Base-by-base conservation (phyloP, 345 rosid species). In the Kandelia obovata region DNA sequence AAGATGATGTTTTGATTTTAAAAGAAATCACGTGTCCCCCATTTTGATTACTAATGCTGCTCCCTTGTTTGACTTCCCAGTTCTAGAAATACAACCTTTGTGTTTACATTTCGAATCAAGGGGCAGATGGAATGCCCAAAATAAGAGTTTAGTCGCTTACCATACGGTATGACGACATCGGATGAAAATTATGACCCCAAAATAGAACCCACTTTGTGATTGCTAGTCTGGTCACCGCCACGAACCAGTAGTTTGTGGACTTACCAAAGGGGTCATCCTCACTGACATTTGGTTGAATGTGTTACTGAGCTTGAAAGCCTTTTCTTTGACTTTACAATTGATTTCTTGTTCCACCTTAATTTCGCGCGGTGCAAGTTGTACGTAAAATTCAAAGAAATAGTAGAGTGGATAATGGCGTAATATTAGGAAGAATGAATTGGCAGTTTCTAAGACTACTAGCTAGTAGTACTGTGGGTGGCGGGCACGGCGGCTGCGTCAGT, bases 231-330 rank as follows among this genome's bases (percentile, higher is more conserved):
- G 61, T 70, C 73, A 61, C 60, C 61, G 35, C 53, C 51, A 32
- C 53, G 26, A 32, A 58, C 31, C 61, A 68, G 46, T 57, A 57
- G 53, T 13, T 8, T 34, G 16, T 35, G 60, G 53, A 25, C 32
- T 27, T 13, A 53, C 43, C 49, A 63, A 52, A 65, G 35, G 25
- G 37, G 31, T 17, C 51, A 17, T 58, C 51, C 70, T 31, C 27
- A 62, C 43, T 17, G 57, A 31, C 51, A 51, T 59, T 52, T 43
- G 31, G 64, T 69, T 69, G 70, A 51, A 32, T 63, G 19, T 65
- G 20, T 31, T 35, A 67, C 73, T 70, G 80, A 80, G 76, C 73
- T 75, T 62, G 49, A 55, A 56, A 72, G 28, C n/a, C 37, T 28
- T 70, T 58, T 62, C 51, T 31, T 70, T 71, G 78, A 71, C 78